Percentiles rank a stretch among this genome's conserved stretches.
phyloP scores from a whole-genome alignment of 1,284 basidiomycete genomes.

The Ceratobasidium sp. region DNA sequence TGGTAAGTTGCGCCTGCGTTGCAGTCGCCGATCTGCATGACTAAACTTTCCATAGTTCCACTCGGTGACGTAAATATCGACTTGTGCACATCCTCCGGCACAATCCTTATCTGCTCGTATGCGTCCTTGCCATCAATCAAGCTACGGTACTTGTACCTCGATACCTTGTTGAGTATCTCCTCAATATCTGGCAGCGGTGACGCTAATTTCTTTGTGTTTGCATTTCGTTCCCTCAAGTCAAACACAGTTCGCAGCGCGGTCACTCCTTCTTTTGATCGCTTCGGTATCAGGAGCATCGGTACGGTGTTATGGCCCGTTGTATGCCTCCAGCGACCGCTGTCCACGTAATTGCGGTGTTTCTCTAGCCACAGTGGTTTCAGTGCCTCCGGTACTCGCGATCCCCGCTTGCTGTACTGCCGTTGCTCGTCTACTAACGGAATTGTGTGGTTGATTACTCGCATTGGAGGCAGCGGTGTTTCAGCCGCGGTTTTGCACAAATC shows the following conservation, averaged over 20 bases:
- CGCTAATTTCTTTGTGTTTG: slow-evolving; percentile 51
- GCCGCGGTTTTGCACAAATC: slow-evolving; percentile 54
- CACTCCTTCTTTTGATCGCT: slow-evolving; percentile 54
- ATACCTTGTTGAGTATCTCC: slow-evolving; percentile 52
- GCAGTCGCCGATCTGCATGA: slow-evolving; percentile 57
- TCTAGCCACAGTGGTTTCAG: slow-evolving; percentile 53
- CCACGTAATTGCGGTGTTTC: slow-evolving; percentile 51
- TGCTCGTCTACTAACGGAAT: slow-evolving; percentile 59
- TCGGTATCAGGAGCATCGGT: slow-evolving; percentile 58
- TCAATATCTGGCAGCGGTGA: slow-evolving; percentile 54
- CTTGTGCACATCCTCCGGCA: slow-evolving; percentile 54
- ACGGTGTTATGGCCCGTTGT: slow-evolving; percentile 53
- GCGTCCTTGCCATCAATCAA: slow-evolving; percentile 56
- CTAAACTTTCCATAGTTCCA: slow-evolving; percentile 57
- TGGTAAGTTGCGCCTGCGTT: slow-evolving; percentile 54
- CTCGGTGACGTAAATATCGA: slow-evolving; percentile 54
- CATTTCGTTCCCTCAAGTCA: slow-evolving; percentile 51
- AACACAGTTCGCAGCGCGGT: slow-evolving; percentile 47
- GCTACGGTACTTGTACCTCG: slow-evolving; percentile 51
- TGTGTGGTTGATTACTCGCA: slow-evolving; percentile 58
- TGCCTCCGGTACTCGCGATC: slow-evolving; percentile 56
- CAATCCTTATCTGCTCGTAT: slow-evolving; percentile 58
- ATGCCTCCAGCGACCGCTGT: slow-evolving; percentile 55
- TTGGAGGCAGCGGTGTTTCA: slow-evolving; percentile 54
- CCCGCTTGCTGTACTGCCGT: slow-evolving; percentile 55